Base-by-base conservation (phyloP, 2,329 filamentous ascomycete species). In the Phymatotrichopsis omnivora region DNA sequence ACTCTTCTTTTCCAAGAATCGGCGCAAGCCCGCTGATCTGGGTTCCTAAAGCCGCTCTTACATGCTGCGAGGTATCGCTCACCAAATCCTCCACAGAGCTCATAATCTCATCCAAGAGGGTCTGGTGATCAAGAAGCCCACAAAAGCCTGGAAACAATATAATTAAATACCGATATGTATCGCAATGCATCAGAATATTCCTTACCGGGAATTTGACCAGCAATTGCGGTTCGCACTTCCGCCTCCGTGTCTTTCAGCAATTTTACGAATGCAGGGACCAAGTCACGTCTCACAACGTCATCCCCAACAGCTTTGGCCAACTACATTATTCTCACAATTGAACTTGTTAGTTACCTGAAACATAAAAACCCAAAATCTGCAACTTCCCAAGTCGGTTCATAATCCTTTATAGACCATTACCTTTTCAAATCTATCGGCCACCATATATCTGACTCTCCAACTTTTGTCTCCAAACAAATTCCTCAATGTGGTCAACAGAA, bases 371-470 rank as follows among this genome's bases (percentile, higher is more conserved):
- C 17, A 12, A 28, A 14, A 33, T 44, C 27, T 24, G 30, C 31
- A 23, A 38, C 22, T 4, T 7, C 11, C 12, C 11, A 25, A 10
- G 2, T 38, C 11, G 2, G 22, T 12, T 16, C 20, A 7, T 38
- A 2, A 22, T 38, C 14, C 10, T 16, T 19, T 28, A n/a, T n/a
- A n/a, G n/a, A n/a, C n/a, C n/a, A n/a, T 38, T 62, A 85, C 85
- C 82, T 96, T 95, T 67, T 98, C 91, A 62, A 95, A 98, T 63
- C 86, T 78, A 66, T 98, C 91, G 37, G 91, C 91, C 59, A 98
- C 91, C 91, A 98, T 98, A 67, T 96, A 98, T 63, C 91, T 78
- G 50, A 98, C 91, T 61, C 91, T 80, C 91, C 91, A 98, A 69
- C 91, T 96, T 76, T 96, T 98, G 65, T 98, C 91, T 61, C 95